A percentile compares a stretch with the other conserved stretches of the same genome.
phyloP scores from a whole-genome alignment of 495 filamentous ascomycete species.

The Talaromyces wortmannii region DNA sequence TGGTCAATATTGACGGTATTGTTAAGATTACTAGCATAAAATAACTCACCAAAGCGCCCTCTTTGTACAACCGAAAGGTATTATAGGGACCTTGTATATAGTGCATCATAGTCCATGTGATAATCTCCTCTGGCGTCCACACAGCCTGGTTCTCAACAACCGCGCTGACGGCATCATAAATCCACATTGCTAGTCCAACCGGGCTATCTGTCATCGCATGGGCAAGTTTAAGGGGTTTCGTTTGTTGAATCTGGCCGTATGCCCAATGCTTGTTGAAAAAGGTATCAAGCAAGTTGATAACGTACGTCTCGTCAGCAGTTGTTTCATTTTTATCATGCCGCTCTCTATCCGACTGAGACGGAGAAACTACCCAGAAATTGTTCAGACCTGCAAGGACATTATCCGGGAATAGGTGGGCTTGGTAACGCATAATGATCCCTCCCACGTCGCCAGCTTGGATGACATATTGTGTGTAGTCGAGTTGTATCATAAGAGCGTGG shows the following conservation, averaged over 20 bases:
- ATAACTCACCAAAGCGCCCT: slow-evolving; percentile 5
- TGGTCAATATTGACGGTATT: neutral
- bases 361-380: slow-evolving; percentile 12
- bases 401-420: slow-evolving; percentile 16
- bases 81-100: slow-evolving; percentile 21
- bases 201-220: slow-evolving; percentile 18
- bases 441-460: slow-evolving; percentile 26
- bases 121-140: slow-evolving; percentile 8
- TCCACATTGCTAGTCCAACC: slow-evolving; percentile 18
- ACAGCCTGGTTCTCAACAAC: neutral
- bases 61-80: slow-evolving; percentile 17
- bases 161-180: slow-evolving; percentile 13
- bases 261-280: slow-evolving; percentile 14
- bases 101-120: slow-evolving; percentile 19
- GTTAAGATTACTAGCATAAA: neutral
- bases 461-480: slow-evolving; percentile 20
- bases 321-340: neutral
- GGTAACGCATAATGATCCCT: slow-evolving; percentile 15
- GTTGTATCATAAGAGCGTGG: slow-evolving; percentile 21
- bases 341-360: neutral
- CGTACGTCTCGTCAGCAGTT: neutral
- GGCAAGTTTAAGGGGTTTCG: slow-evolving; percentile 15
- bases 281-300: slow-evolving; percentile 4
- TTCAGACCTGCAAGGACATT: slow-evolving; percentile 13
- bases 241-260: slow-evolving; percentile 13